phyloP scores from a whole-genome alignment of 1,139 yeast species.

The Lodderomyces beijingensis region DNA sequence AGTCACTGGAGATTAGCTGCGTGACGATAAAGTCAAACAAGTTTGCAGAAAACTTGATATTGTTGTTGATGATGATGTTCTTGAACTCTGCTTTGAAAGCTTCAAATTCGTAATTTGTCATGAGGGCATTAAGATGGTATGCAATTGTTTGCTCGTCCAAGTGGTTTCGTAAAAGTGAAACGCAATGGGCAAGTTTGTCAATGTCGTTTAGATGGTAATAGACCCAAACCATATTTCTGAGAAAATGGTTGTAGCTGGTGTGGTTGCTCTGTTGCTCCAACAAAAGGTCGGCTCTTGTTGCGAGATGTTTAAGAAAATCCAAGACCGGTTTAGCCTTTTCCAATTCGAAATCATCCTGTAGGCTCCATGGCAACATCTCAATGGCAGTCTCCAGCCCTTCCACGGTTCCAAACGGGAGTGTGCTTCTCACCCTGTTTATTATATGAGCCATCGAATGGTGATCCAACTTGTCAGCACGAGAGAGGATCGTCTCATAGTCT shows the following conservation, averaged over 20 bases:
- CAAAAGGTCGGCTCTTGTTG: too few relatives aligned
- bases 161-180: constrained; percentile 13
- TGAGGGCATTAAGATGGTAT: constrained; percentile 28
- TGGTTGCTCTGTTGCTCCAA: too few relatives aligned
- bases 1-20: constrained; percentile 25
- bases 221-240: constrained; percentile 21
- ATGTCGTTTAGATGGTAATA: constrained; percentile 32
- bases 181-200: constrained; percentile 18
- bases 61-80: constrained; percentile 8
- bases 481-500: neutral
- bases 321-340: too few relatives aligned
- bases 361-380: neutral
- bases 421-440: neutral
- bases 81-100: constrained; percentile 22
- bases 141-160: constrained; percentile 24
- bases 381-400: neutral
- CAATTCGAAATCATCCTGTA: too few relatives aligned
- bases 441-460: neutral
- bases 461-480: neutral
- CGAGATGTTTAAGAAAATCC: too few relatives aligned
- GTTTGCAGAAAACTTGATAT: constrained; percentile 17
- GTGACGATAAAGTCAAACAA: constrained; percentile 27
- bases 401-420: neutral
- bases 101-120: constrained; percentile 32
- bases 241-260: neutral